These are phyloP conservation scores for Stachybotrys echinatus DNA, from an alignment of 2,329 filamentous ascomycete species.

Conservation along the genomic window DNA sequence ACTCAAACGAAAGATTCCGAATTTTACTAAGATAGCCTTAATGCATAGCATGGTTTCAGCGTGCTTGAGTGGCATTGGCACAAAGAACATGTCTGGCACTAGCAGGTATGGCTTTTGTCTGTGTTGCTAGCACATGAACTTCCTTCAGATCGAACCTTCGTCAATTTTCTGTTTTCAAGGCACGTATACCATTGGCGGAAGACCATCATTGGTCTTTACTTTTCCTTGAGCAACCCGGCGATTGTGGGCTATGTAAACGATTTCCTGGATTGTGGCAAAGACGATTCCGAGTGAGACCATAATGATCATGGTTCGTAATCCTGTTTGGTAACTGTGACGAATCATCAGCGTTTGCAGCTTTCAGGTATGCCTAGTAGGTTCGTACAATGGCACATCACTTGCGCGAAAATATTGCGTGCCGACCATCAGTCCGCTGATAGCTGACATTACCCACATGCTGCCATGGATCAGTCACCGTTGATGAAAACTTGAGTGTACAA, in stretches of 20 bases:
- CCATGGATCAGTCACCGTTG: neutral
- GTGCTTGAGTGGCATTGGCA: too few species aligned
- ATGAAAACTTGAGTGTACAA: neutral
- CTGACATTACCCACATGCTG: slow-evolving; percentile 39
- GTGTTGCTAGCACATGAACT: too few species aligned
- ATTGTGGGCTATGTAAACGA: slow-evolving; percentile 32
- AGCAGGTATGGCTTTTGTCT: too few species aligned
- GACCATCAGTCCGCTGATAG: slow-evolving; percentile 41
- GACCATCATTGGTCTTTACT: slow-evolving; percentile 3
- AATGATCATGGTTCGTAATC: slow-evolving; percentile 38
- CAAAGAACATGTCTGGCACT: too few species aligned
- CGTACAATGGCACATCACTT: slow-evolving; percentile 30
- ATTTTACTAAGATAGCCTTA: too few species aligned
- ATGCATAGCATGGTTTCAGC: too few species aligned
- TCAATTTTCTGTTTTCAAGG: neutral
- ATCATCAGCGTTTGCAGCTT: neutral
- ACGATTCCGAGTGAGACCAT: slow-evolving; percentile 35
- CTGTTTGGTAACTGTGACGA: slow-evolving; percentile 31
- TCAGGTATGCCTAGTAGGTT: neutral
- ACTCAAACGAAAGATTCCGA: too few species aligned
- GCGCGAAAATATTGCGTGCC: slow-evolving; percentile 41
- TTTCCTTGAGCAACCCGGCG: slow-evolving; percentile 15
- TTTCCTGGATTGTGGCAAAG: slow-evolving; percentile 32
- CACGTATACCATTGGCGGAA: neutral
- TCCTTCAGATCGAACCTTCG: too few species aligned